Evolutionary conservation across 78 protist species (phyloP).

Genomic region (Blattamonas nauphoetae): DNA sequence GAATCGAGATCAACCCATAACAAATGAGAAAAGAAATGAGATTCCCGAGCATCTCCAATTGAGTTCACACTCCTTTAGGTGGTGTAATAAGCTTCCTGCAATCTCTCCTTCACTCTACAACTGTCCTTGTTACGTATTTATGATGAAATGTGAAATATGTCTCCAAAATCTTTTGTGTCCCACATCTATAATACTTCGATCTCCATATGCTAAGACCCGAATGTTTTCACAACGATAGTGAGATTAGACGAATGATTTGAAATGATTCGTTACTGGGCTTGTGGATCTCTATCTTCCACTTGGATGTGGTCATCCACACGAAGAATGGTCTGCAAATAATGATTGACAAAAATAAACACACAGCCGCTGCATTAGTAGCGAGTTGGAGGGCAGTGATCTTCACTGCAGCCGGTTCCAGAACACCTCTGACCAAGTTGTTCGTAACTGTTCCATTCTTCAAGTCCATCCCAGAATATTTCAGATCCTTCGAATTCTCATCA

Average conservation of each 20-base stretch:
- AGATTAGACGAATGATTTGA: not conserved
- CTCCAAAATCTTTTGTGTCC: too few species aligned
- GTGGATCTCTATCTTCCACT: not conserved
- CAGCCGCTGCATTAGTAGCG: constrained; percentile 98
- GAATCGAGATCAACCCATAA: too few species aligned
- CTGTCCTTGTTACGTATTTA: too few species aligned
- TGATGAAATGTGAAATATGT: too few species aligned
- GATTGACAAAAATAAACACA: constrained; percentile 17
- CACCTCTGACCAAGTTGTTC: constrained; percentile 85
- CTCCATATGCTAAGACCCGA: too few species aligned
- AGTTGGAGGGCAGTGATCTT: constrained; percentile 84
- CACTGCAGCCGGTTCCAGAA: constrained; percentile 91
- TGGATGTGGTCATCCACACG: constrained; percentile 25
- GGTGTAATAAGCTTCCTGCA: too few species aligned
- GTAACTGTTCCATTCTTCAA: constrained; percentile 7
- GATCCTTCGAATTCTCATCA: constrained; percentile 39
- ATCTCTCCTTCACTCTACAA: too few species aligned
- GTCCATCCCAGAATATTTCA: constrained; percentile 37
- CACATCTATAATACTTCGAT: too few species aligned
- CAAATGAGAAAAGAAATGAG: too few species aligned
- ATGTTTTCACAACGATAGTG: too few species aligned
- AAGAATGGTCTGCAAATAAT: constrained; percentile 15
- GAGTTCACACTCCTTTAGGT: too few species aligned
- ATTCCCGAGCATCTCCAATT: too few species aligned
- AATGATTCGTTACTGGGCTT: not conserved